A percentile compares a stretch with the other conserved stretches of the same genome.
phyloP scores from a whole-genome alignment of 331 rosid genomes.

The Arachis monticola region DNA sequence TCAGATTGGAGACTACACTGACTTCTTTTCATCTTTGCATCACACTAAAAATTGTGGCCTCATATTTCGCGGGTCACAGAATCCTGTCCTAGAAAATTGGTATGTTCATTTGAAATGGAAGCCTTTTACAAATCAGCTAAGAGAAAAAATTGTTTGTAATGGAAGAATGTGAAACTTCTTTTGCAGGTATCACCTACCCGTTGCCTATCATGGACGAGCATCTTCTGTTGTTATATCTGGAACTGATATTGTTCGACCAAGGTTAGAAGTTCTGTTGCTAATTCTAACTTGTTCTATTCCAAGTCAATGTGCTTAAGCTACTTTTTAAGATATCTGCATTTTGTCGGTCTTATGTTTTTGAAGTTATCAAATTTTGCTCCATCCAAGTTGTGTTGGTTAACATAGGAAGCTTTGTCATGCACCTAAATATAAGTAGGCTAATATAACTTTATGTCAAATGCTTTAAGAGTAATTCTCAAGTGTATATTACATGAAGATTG shows the following conservation, averaged over 20 bases:
- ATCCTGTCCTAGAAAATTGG: slow-evolving; percentile 76
- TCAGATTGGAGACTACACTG: slow-evolving; percentile 86
- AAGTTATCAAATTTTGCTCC: slow-evolving; percentile 9
- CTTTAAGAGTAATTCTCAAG: slow-evolving; percentile 1
- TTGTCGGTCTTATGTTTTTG: background rate
- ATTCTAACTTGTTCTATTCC: background rate
- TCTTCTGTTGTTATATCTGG: slow-evolving; percentile 92
- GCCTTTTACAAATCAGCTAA: slow-evolving; percentile 32
- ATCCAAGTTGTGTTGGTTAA: slow-evolving; percentile 26
- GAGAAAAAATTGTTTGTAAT: slow-evolving; percentile 19
- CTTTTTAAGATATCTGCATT: slow-evolving; percentile 14
- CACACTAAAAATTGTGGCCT: slow-evolving; percentile 90
- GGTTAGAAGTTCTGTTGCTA: slow-evolving; percentile 48
- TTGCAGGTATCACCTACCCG: slow-evolving; percentile 84
- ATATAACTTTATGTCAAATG: slow-evolving; percentile 2
- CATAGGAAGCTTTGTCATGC: slow-evolving; percentile 23
- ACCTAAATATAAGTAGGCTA: slow-evolving; percentile 1
- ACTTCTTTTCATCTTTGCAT: slow-evolving; percentile 79
- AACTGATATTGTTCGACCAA: slow-evolving; percentile 82
- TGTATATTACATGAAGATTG: background rate
- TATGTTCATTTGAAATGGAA: slow-evolving; percentile 26
- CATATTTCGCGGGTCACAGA: slow-evolving; percentile 80
- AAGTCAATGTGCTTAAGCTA: slow-evolving; percentile 11
- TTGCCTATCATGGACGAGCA: slow-evolving; percentile 96
- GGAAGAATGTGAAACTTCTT: slow-evolving; percentile 26